Evolutionary conservation across 768 basidiomycete species (phyloP), one percentile per base, ranked within the genome.

Genomic region (Lactifluus echinatus): DNA sequence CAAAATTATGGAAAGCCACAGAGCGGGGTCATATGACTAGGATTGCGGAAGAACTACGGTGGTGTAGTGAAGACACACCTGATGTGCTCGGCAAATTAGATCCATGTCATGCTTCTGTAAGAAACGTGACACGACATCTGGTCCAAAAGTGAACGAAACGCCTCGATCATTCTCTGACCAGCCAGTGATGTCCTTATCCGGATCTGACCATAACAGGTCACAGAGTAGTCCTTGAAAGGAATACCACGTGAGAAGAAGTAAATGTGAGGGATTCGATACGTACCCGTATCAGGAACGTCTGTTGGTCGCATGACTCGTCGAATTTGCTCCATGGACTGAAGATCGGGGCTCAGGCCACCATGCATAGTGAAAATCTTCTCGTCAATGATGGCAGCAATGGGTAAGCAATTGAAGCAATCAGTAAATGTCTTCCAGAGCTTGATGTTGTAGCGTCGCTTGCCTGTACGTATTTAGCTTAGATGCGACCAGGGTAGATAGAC

Each of bases 321-420:
- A 80, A 99, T 98, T 77, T 99, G 95, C 74, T 98, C 95, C 95
- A 98, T 96, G 68, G 90, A 93, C 77, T 97, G 94, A 60, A 99
- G 76, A 73, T 97, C 95, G 44, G 95, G 95, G 71, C 90, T 93
- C 64, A 97, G 78, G 50, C 95, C 95, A 53, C 95, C 95, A 67
- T 98, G 95, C 95, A 98, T 98, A 50, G 93, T 96, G 73, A 99
- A 97, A 70, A 99, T 99, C 78, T 98, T 99, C 75, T 98, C 95
- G 75, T 98, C 95, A 71, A 99, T 97, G 74, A 99, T 97, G 66
- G 95, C 95, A 47, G 95, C 95, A 71, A 99, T 97, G 36, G 95
- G 95, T 64, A 97, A 77, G 72, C 95, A 98, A 77, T 99, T 99
- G 82, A 99, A 99, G 76, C 95, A 97, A 72, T 99, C 95, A 58